phyloP scores from a whole-genome alignment of 2,329 filamentous ascomycete genomes.

The Botrytis elliptica region DNA sequence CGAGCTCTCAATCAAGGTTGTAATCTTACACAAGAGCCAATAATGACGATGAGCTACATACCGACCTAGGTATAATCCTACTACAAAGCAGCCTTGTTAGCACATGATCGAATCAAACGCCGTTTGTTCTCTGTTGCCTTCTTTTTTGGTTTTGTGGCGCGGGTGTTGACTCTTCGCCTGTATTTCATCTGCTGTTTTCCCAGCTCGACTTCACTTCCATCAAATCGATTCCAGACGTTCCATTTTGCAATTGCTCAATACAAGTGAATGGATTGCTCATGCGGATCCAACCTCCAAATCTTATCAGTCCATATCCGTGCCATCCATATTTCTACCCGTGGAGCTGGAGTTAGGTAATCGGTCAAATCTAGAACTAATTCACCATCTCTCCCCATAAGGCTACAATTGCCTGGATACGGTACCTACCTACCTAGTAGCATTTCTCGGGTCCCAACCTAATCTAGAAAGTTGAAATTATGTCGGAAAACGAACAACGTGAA shows the following conservation, averaged over 20 bases:
- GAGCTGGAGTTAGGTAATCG: constrained; percentile 5
- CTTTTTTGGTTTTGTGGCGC: neutral
- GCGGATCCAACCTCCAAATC: neutral
- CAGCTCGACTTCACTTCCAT: neutral
- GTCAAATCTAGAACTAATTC: neutral
- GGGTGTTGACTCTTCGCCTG: neutral
- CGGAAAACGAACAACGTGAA: constrained; percentile 13
- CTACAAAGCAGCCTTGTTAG: constrained; percentile 10
- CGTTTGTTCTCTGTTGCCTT: neutral
- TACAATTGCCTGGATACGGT: neutral
- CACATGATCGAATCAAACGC: neutral
- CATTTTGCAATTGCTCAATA: neutral
- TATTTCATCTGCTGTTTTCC: neutral
- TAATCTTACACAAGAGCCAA: too few species aligned
- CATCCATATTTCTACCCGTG: neutral
- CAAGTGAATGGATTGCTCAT: neutral
- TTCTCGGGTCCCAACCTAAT: neutral
- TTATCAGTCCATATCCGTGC: neutral
- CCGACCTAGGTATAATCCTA: neutral
- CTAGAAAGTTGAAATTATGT: constrained; percentile 11
- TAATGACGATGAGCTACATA: neutral
- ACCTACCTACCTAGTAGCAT: neutral
- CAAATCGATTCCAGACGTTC: neutral
- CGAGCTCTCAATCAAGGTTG: neutral
- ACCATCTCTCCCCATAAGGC: neutral